Conservation (phyloP, 1,139 yeast genomes). For the Debaryomyces sp. region DNA sequence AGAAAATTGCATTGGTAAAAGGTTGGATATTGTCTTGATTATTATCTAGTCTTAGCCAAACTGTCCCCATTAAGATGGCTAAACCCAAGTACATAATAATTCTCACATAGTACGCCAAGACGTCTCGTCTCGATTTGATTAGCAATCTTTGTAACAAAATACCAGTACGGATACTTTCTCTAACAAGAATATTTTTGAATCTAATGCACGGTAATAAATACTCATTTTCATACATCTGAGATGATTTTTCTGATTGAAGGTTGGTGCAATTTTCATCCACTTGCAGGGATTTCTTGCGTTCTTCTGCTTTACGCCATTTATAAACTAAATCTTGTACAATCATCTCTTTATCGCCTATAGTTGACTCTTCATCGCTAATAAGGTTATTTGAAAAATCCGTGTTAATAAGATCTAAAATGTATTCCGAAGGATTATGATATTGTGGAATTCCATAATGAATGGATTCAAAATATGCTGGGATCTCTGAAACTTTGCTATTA, state of each 20-base stretch:
- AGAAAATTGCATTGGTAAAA: slow-evolving; percentile 42
- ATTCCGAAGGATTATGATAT: slow-evolving; percentile 32
- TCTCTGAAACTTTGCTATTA: slow-evolving; percentile 15
- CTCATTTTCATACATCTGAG: neutral
- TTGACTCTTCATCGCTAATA: slow-evolving; percentile 5
- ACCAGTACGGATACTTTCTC: slow-evolving; percentile 10
- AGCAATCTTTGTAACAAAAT: slow-evolving; percentile 26
- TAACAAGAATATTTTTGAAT: slow-evolving; percentile 3
- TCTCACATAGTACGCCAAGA: slow-evolving; percentile 39
- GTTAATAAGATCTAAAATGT: slow-evolving; percentile 35
- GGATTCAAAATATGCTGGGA: slow-evolving; percentile 19
- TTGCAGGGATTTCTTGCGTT: neutral
- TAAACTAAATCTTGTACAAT: neutral
- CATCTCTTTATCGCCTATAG: slow-evolving; percentile 1
- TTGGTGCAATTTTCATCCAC: neutral
- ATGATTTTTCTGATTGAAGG: neutral
- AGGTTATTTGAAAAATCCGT: slow-evolving; percentile 24
- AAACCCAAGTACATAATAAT: slow-evolving; percentile 41
- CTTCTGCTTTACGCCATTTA: neutral
- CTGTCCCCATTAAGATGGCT: slow-evolving; percentile 45
- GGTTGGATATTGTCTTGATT: slow-evolving; percentile 37
- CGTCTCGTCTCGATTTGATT: slow-evolving; percentile 35
- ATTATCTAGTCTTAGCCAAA: slow-evolving; percentile 36
- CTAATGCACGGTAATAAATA: slow-evolving; percentile 1
- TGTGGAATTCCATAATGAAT: slow-evolving; percentile 22